Base-by-base conservation (phyloP, 805 yeast genomes). In the Starmerella potacharoeniae region DNA sequence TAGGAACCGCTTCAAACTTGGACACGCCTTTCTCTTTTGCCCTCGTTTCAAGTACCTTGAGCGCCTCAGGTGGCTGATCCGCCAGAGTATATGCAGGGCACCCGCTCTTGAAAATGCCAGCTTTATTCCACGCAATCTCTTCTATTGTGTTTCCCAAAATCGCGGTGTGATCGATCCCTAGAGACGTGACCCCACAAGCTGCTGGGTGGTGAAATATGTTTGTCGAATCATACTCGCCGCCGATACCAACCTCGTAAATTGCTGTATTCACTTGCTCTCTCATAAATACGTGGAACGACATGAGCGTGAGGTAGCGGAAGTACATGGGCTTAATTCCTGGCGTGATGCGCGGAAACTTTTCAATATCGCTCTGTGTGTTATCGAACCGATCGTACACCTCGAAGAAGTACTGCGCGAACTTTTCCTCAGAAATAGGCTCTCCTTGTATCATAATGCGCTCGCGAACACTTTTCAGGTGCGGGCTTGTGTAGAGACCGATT, bases 151-250 rank as follows among this genome's bases (percentile, higher is more conserved):
- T 74, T 7, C 99, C 99, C 53, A 93, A 73, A 77, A 88, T 82
- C 53, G 80, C 74, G 0, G 89, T 84, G 68, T 93, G 99, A 68
- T 93, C 99, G 45, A 93, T 84, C 0, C 97, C 98, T 57, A 93
- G 71, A 6, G 91, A 77, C 2, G 93, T 73, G 16, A 93, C 83
- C 40, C 95, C 98, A 48, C 95, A 83, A 1, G 82, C 90, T 0
- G 86, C 78, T 17, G 98, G 97, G 44, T 75, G 71, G 44, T 76
- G 80, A 49, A 93, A 79, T 2, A 93, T 78, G 67, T 93, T 93
- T 11, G 99, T 93, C n/a, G 96, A 87, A 69, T 93, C 99, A 65
- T 81, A 88, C 66, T 86, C 95, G 6, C 99, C 99, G 33, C 99
- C 99, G 49, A 93, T 95, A 28, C 99, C 99, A 34, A 95, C 99